Evolutionary conservation across 2,329 filamentous ascomycete genomes (phyloP).

Genomic region (Penicillium expansum): DNA sequence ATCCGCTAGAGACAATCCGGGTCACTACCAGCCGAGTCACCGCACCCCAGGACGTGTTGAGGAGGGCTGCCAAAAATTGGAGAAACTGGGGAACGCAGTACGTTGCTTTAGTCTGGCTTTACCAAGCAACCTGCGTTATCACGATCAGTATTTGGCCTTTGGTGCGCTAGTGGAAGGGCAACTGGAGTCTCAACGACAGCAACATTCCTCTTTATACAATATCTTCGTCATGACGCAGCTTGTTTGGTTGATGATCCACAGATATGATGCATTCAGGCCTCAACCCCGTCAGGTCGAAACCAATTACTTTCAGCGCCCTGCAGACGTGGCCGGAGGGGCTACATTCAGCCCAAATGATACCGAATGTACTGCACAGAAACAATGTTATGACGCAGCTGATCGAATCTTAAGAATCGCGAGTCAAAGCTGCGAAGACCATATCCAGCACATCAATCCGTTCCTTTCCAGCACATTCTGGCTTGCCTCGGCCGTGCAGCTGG

Average conservation of each 20-base stretch:
- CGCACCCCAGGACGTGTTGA: not conserved
- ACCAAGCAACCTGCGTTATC: not conserved
- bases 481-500: no score
- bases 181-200: not conserved
- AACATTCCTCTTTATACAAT: not conserved
- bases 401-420: not conserved
- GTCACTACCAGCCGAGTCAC: not conserved
- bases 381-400: not conserved
- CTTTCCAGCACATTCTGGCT: no score
- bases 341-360: not conserved
- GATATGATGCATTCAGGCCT: not conserved
- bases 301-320: not conserved
- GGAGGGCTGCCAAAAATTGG: not conserved
- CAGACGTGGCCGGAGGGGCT: not conserved
- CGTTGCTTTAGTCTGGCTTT: not conserved
- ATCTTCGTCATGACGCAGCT: not conserved
- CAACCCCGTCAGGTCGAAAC: not conserved
- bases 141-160: not conserved
- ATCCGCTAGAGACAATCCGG: not conserved
- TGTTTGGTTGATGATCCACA: not conserved
- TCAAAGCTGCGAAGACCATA: not conserved
- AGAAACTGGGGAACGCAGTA: not conserved
- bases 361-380: not conserved
- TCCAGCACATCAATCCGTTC: no score
- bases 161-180: not conserved